These are phyloP conservation scores for Penicillium sp. DNA, from an alignment of 2,329 filamentous ascomycete genomes.

Conservation along the genomic window DNA sequence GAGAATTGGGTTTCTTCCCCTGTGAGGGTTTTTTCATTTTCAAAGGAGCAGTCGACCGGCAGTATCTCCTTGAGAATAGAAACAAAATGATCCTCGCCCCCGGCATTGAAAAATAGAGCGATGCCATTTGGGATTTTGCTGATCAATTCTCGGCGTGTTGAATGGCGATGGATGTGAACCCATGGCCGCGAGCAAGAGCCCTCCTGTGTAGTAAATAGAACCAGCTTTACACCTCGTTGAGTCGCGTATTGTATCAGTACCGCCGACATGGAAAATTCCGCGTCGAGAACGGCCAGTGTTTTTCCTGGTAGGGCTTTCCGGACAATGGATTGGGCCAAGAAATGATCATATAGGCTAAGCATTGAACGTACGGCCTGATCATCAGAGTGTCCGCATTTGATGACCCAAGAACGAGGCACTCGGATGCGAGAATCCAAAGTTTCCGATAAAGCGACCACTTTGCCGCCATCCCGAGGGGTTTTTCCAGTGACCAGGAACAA, in stretches of 20 bases:
- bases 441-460: constrained; percentile 13
- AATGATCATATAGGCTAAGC: constrained; percentile 14
- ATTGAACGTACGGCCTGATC: constrained; percentile 8
- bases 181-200: constrained; percentile 11
- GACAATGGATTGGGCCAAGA: constrained; percentile 13
- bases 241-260: constrained; percentile 11
- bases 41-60: constrained; percentile 5
- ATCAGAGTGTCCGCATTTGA: constrained; percentile 6
- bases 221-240: constrained; percentile 12
- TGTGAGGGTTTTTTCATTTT: constrained; percentile 16
- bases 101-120: constrained; percentile 8
- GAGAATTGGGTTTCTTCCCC: not conserved
- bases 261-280: constrained; percentile 17
- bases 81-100: constrained; percentile 1
- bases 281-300: constrained; percentile 15
- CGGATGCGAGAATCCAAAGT: constrained; percentile 10
- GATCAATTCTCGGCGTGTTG: constrained; percentile 13
- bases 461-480: not conserved
- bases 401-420: constrained; percentile 8
- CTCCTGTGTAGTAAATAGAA: constrained; percentile 17
- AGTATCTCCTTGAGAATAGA: constrained; percentile 5
- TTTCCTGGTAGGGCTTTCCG: constrained; percentile 6
- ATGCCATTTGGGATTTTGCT: constrained; percentile 10
- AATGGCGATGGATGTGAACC: constrained; percentile 15
- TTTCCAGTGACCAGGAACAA: constrained; percentile 17